Base-by-base conservation (phyloP, 2,329 filamentous ascomycete genomes). In the Macrophomina pseudophaseolina region DNA sequence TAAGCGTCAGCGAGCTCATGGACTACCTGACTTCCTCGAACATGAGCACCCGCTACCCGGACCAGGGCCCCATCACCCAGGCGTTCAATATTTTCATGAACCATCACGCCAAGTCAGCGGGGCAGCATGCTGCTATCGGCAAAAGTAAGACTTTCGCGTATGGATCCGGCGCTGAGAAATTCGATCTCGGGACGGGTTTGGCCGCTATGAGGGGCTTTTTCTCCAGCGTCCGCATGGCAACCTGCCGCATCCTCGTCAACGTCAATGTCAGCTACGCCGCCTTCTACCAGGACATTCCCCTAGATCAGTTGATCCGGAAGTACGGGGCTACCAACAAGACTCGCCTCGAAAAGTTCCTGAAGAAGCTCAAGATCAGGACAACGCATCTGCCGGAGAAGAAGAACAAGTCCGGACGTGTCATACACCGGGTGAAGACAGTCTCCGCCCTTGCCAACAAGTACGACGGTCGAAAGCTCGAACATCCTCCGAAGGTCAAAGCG, bases 131-230 rank as follows among this genome's bases (percentile, higher is more conserved):
- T 11, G 80, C 81, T 0, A 78, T 85, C 18, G 83, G 84, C 0
- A 75, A 80, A 4, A 88, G 87, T 73, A 84, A 83, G 52, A 69
- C 67, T 0, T 71, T 73, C 3, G 71, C 80, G 28, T 8, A 49
- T 16, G 59, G 53, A 28, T n/a, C 16, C 0, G 54, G 32, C 16
- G 33, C 46, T 5, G 32, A 64, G 16, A 64, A 40, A 38, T 42
- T 35, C 5, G 60, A 64, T 33, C 80, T 90, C 1, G 82, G 81
- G 3, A 78, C 72, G 9, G 86, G 86, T 0, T 76, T 90, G 0
- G 78, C 85, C 56, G 87, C 87, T 0, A 74, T 88, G 3, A 81
- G 87, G 54, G 88, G 88, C 0, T 90, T 86, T 74, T 90, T 86
- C 71, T 80, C 86, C 14, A 89, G 86, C 71, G 85, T 88, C 32